Percentiles rank a stretch among this genome's conserved stretches.
phyloP scores from a whole-genome alignment of 306 rosid genomes.

The Fagus sylvatica region DNA sequence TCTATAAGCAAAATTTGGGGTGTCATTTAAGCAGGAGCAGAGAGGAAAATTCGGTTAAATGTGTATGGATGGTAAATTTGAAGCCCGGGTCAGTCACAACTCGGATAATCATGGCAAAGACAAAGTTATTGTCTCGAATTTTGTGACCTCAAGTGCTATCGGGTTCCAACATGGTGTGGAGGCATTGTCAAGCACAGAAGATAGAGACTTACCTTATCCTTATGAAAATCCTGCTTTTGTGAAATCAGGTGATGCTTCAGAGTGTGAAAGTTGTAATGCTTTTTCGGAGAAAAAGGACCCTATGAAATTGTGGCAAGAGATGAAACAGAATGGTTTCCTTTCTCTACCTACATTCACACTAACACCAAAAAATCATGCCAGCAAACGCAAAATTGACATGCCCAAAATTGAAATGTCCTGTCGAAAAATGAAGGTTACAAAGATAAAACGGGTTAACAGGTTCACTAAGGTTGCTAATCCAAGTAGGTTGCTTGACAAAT shows the following conservation, averaged over 20 bases:
- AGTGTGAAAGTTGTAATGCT: background rate
- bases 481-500: background rate
- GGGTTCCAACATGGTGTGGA: background rate
- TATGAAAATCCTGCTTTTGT: background rate
- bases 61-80: background rate
- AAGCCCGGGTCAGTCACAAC: background rate
- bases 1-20: no score
- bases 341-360: background rate
- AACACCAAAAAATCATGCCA: background rate
- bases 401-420: background rate
- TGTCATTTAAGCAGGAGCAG: no score
- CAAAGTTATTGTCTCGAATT: background rate
- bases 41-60: no score
- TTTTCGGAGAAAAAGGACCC: background rate
- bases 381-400: background rate
- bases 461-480: background rate
- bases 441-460: background rate
- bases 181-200: background rate
- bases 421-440: background rate
- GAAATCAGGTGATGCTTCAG: background rate
- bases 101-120: background rate
- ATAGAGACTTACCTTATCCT: background rate
- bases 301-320: constrained; percentile 4
- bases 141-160: background rate
- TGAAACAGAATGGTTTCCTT: constrained; percentile 4